phyloP scores from a whole-genome alignment of 371 early-diverging fungal genomes.

The Mucor velutinosus region DNA sequence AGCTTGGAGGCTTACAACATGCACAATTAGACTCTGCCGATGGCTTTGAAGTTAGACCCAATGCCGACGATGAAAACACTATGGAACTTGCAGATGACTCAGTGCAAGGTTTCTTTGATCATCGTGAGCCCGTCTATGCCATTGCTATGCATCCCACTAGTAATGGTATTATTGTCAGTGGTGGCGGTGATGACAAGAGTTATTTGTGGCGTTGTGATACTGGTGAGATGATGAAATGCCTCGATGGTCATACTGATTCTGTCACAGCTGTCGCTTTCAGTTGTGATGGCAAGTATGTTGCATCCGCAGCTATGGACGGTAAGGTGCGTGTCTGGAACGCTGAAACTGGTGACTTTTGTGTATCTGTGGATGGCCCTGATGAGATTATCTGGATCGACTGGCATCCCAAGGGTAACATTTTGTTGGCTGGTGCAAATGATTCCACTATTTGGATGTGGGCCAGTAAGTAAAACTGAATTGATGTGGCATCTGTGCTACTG shows the following conservation, averaged over 20 bases:
- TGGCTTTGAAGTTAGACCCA: slow-evolving; percentile 39
- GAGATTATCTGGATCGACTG: slow-evolving; percentile 88
- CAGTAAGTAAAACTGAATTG: slow-evolving; percentile 33
- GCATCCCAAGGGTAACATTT: slow-evolving; percentile 93
- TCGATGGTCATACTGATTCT: slow-evolving; percentile 84
- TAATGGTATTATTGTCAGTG: slow-evolving; percentile 67
- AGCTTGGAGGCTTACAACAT: background rate
- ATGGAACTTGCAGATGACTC: slow-evolving; percentile 85
- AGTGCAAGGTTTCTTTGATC: slow-evolving; percentile 90
- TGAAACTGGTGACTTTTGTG: slow-evolving; percentile 61
- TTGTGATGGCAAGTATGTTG: slow-evolving; percentile 82
- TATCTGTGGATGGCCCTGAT: slow-evolving; percentile 85
- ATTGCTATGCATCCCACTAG: slow-evolving; percentile 84
- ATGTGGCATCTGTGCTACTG: background rate
- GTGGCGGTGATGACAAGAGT: slow-evolving; percentile 94
- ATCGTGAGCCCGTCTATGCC: slow-evolving; percentile 89
- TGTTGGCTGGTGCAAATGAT: slow-evolving; percentile 88
- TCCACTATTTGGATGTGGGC: slow-evolving; percentile 96
- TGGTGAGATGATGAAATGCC: slow-evolving; percentile 72
- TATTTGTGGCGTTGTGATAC: slow-evolving; percentile 89
- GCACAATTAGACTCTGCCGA: slow-evolving; percentile 11
- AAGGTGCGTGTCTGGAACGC: slow-evolving; percentile 84
- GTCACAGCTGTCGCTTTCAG: slow-evolving; percentile 87
- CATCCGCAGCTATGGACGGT: slow-evolving; percentile 97
- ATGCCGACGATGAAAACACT: slow-evolving; percentile 59